Base-by-base conservation (phyloP, 176 grass and related monocot genomes). In the Phoenix roebelenii region DNA sequence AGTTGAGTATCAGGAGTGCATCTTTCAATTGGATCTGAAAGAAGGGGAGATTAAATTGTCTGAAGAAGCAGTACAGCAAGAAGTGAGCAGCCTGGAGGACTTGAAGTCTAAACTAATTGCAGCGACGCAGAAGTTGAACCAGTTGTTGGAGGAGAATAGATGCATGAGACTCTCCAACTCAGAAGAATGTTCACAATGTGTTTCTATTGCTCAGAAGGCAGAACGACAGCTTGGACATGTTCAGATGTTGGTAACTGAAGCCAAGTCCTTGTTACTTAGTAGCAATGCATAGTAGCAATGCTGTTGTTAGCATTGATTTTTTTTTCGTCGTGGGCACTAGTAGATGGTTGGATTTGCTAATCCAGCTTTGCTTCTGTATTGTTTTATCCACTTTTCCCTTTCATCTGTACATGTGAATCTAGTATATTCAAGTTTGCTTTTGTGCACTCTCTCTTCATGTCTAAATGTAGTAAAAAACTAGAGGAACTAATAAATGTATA, bases 31-130 rank as follows among this genome's bases (percentile, higher is more conserved):
- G 3, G 57, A 67, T 26, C 63, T 88, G 76, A 76, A 83, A 61
- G 73, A 75, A 63, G 93, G 82, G 65, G 84, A 89, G 81, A 89
- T 98, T 57, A 58, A 51, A 15, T 17, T 77, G 18, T 83, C 44
- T 9, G 71, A 81, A 57, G 70, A 81, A 69, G 74, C 68, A n/a
- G 54, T 87, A 64, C 67, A 74, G 25, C 61, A 77, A 57, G 80
- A 79, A 64, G 30, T 55, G 16, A 60, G 44, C 57, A 75, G 17
- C 49, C 52, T 96, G 72, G 78, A 79, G 50, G 69, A 90, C 24
- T 54, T 88, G 51, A 79, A 74, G n/a, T 61, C 57, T 22, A 80
- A 85, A 67, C 67, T 85, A 68, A 67, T 64, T 66, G 51, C 69
- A 58, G 72, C 71, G 4, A 64, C 78, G 50, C 30, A 57, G 51